Conservation (phyloP, 148 eudicot genomes). For the Rhododendron molle region DNA sequence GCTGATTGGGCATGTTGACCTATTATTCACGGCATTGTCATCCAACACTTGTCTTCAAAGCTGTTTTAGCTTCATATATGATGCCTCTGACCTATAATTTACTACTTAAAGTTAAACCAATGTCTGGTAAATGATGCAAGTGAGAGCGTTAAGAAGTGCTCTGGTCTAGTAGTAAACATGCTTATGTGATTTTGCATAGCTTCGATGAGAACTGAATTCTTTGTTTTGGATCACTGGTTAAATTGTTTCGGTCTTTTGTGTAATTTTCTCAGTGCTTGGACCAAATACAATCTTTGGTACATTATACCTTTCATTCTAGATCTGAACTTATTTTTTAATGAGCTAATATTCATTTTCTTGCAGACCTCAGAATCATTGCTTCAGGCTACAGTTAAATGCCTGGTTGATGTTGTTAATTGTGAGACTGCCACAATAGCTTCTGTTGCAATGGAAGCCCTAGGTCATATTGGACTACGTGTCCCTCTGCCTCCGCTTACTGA, state of each 20-base stretch:
- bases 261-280: not conserved
- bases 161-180: not conserved
- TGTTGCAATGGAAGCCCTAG: conserved; percentile 83
- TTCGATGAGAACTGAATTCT: not conserved
- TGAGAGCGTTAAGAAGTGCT: not conserved
- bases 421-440: conserved; percentile 85
- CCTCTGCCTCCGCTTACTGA: conserved; percentile 53
- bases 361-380: conserved; percentile 65
- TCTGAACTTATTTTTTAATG: not conserved
- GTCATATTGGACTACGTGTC: conserved; percentile 74
- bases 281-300: not conserved
- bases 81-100: not conserved
- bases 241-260: not conserved
- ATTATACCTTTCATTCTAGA: not conserved
- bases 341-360: conserved; percentile 1
- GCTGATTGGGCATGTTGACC: not conserved
- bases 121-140: not conserved
- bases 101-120: not conserved
- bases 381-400: conserved; percentile 48
- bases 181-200: not conserved
- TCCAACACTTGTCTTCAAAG: not conserved
- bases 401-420: conserved; percentile 60
- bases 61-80: not conserved
- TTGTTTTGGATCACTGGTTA: not conserved
- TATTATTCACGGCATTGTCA: not conserved